Conservation (phyloP, 2,329 filamentous ascomycete species). For the Trichoderma afroharzianum region DNA sequence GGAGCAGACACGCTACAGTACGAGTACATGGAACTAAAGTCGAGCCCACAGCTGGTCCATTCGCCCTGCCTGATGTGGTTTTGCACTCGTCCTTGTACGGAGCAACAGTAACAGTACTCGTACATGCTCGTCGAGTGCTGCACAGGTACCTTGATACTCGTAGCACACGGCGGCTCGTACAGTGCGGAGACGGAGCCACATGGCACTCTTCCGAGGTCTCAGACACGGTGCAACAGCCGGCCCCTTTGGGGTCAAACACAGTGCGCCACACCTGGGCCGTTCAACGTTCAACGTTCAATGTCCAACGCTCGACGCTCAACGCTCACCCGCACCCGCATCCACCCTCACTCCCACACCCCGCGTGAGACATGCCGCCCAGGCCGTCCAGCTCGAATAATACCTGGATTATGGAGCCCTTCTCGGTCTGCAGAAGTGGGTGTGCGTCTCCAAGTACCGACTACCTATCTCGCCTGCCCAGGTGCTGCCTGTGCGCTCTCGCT, state of each 20-base stretch:
- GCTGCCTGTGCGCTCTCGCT: background rate
- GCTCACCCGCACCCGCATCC: conserved; percentile 11
- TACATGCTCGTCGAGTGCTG: background rate
- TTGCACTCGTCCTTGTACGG: background rate
- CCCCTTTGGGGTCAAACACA: conserved; percentile 1
- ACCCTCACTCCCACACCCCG: conserved; percentile 15
- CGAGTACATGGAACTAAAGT: background rate
- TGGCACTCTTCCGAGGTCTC: conserved; percentile 9
- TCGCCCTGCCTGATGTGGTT: background rate
- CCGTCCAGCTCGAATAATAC: conserved; percentile 15
- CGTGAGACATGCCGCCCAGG: conserved; percentile 15
- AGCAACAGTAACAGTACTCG: background rate
- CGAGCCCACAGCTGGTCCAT: background rate
- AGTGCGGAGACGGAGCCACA: conserved; percentile 1
- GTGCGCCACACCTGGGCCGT: background rate
- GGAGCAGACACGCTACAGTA: background rate
- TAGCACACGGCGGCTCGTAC: background rate
- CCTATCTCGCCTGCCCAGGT: background rate
- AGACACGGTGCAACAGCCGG: conserved; percentile 11
- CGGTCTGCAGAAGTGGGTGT: conserved; percentile 13
- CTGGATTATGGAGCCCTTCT: conserved; percentile 14
- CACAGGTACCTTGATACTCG: background rate
- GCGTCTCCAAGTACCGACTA: background rate
- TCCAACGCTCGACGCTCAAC: background rate
- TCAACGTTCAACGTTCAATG: background rate